Conservation (phyloP, 768 basidiomycete genomes). For the Psilocybe tampanensis region DNA sequence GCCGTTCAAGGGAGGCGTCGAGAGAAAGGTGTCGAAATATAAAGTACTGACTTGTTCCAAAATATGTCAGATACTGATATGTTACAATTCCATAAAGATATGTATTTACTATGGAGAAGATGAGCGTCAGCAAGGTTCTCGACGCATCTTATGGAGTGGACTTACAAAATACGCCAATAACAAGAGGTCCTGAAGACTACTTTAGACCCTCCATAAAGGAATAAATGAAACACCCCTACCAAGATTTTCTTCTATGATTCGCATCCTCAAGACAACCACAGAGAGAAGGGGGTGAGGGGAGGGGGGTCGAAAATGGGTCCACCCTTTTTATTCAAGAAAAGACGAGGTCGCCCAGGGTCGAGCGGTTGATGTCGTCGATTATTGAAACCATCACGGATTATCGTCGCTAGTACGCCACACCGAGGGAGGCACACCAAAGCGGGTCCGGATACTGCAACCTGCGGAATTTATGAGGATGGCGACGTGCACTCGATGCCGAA, state of each 20-base stretch:
- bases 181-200: not conserved
- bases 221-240: not conserved
- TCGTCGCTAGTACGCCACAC: not conserved
- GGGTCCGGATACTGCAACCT: no score
- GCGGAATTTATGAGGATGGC: not conserved
- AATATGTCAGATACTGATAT: slow-evolving; percentile 21
- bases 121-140: no score
- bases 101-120: slow-evolving; percentile 18
- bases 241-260: not conserved
- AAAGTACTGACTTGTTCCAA: slow-evolving; percentile 14
- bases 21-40: no score
- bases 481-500: not conserved
- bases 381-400: not conserved
- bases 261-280: not conserved
- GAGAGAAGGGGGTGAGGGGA: not conserved
- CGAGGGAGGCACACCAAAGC: not conserved
- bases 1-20: no score
- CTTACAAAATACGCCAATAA: slow-evolving; percentile 5
- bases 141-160: no score
- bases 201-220: not conserved
- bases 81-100: slow-evolving; percentile 25
- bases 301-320: not conserved
- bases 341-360: not conserved
- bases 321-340: not conserved
- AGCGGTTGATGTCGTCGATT: not conserved